These are phyloP conservation scores for Arbutus unedo DNA, from an alignment of 148 eudicot genomes.

Conservation along the genomic window DNA sequence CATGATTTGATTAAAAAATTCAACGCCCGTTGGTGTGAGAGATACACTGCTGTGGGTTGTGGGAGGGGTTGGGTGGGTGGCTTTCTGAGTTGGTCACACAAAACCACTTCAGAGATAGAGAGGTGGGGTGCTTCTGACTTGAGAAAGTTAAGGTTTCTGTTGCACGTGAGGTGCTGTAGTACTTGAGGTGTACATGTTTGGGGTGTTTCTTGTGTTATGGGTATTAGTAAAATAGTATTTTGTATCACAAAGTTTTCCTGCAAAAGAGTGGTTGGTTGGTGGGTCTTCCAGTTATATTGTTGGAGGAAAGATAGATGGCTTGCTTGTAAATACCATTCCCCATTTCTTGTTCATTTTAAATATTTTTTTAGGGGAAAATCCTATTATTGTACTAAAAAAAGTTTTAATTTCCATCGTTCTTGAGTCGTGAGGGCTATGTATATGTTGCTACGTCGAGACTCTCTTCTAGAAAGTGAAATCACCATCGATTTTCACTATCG, in stretches of 20 bases:
- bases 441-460: no score
- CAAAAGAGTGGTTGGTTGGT: slow-evolving; percentile 36
- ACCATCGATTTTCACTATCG: no score
- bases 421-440: no score
- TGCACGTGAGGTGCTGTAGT: slow-evolving; percentile 6
- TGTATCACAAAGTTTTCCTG: slow-evolving; percentile 31
- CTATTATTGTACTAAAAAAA: no score
- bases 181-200: not conserved
- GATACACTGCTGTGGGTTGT: not conserved
- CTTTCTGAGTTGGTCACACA: slow-evolving; percentile 21
- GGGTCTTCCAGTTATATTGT: not conserved
- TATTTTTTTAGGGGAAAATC: no score
- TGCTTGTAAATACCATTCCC: not conserved
- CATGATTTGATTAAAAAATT: slow-evolving; percentile 88
- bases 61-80: slow-evolving; percentile 18
- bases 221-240: not conserved
- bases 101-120: not conserved
- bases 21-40: slow-evolving; percentile 92
- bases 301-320: not conserved
- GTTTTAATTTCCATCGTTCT: no score
- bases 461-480: no score
- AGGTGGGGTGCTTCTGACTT: not conserved
- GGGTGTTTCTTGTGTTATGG: not conserved
- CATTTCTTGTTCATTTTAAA: no score
- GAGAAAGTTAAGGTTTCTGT: slow-evolving; percentile 27